A percentile compares a stretch with the other conserved stretches of the same genome.
Evolutionary conservation across 345 rosid species (phyloP).

Genomic region (Cochlearia excelsa): DNA sequence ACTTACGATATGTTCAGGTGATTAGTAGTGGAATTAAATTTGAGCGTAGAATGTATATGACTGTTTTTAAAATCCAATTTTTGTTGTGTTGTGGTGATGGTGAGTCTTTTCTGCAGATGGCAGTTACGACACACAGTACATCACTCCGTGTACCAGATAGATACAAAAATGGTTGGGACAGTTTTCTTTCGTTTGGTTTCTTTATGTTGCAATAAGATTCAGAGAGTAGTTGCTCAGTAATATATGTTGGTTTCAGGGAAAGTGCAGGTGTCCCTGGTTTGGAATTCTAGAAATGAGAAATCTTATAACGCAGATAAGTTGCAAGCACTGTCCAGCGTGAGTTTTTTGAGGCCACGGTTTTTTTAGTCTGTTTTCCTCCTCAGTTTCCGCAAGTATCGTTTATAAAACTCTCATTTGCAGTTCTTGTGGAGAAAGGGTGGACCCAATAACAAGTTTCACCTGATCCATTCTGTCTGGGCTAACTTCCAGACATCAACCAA

Average conservation of each 20-base stretch:
- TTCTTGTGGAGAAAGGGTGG: conserved; percentile 90
- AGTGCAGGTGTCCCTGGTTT: conserved; percentile 83
- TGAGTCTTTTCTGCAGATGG: conserved; percentile 58
- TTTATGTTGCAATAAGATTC: conserved; percentile 9
- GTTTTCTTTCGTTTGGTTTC: conserved; percentile 7
- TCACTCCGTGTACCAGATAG: conserved; percentile 72
- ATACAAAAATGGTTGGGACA: conserved; percentile 63
- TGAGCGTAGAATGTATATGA: not conserved
- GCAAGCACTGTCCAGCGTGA: conserved; percentile 73
- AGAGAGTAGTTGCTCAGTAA: conserved; percentile 13
- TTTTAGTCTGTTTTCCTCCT: not conserved
- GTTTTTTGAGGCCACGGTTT: conserved; percentile 22
- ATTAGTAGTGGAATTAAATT: conserved; percentile 7
- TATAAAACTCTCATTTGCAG: conserved; percentile 40
- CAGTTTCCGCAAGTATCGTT: conserved; percentile 1
- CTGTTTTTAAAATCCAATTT: not conserved
- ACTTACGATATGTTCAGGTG: conserved; percentile 91
- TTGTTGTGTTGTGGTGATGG: conserved; percentile 28
- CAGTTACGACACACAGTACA: conserved; percentile 79
- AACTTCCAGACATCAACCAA: conserved; percentile 94
- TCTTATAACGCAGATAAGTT: conserved; percentile 61
- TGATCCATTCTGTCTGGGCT: conserved; percentile 93
- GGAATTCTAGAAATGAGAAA: conserved; percentile 91
- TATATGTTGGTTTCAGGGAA: conserved; percentile 48
- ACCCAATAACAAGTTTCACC: conserved; percentile 47